Evolutionary conservation across 2,329 filamentous ascomycete species (phyloP), one percentile per base, ranked within the genome.

Genomic region (Neofusicoccum parvum): DNA sequence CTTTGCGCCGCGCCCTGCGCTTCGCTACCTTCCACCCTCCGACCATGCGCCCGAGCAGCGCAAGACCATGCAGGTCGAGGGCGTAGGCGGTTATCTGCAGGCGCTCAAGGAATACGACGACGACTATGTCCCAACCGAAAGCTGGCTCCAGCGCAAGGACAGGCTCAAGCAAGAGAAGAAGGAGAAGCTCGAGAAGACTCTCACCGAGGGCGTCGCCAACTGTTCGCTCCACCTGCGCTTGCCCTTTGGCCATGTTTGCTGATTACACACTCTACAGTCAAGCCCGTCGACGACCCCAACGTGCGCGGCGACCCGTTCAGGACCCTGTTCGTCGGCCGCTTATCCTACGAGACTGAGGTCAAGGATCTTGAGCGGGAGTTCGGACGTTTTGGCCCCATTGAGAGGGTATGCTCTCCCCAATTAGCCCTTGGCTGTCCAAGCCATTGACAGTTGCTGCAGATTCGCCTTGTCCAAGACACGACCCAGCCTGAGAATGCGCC

Each of bases 281-380:
- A 94, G 69, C 94, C 95, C 6, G 81, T 83, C 27, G 89, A 95
- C 43, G 95, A 99, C 74, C 87, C 90, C 12, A 95, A 97, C 72
- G 90, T 97, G 70, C 88, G 93, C 69, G 94, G 95, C 65, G 94
- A 98, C 80, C 90, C 94, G 1, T 97, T 95, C 84, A 96, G 92
- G 80, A 99, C 95, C 14, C 84, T 99, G 59, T 96, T 99, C 73
- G 91, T 98, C 64, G 90, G 92, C 62, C 90, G 95, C 64, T 85
- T 99, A 56, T 93, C 90, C 74, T 99, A 97, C 76, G 91, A 95
- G 66, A 90, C 91, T 53, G 93, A 92, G 69, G 91, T 94, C 73
- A 88, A 93, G 72, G 95, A 99, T 75, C 84, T 99, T 48, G 93
- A 97, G 81, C 87, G 91, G 72, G 94, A 97, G 76, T 99, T 99